Evolutionary conservation across 2,329 filamentous ascomycete genomes (phyloP), one percentile per base, ranked within the genome.

Genomic region (Tothia fuscella): DNA sequence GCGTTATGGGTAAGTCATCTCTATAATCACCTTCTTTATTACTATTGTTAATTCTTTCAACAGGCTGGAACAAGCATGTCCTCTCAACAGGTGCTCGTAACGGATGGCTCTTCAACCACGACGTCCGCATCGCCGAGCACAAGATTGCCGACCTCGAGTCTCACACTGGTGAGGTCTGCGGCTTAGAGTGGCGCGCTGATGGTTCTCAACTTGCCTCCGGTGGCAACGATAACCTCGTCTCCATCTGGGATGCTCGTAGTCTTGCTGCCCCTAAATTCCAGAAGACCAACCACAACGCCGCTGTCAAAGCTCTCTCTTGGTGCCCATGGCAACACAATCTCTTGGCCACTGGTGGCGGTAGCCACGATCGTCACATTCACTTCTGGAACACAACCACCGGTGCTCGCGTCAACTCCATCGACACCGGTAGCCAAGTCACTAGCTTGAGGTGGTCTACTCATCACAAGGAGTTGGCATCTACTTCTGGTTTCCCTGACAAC

Each of bases 381-480:
- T 98, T 98, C 76, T 98, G 91, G 91, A 98, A 98, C 74, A 93
- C 88, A 35, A 96, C 91, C 17, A 94, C 89, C 4, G 91, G 91
- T 47, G 89, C 91, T 41, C 84, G 91, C 53, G 88, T 93, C 68
- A 98, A 98, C 79, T 93, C 86, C 74, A 96, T 98, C 63, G 88
- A 96, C 62, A 96, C 91, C 30, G 91, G 91, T 47, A 94, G 87
- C 35, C 91, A 98, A 64, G 93, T 98, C 44, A 98, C 91, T 51
- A 91, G 83, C 53, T 76, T 98, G 44, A 81, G 87, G 55, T 98
- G 91, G 91, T 93, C 85, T 72, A 86, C 87, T 48, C 81, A 86
- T 64, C 93, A 96, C 74, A 88, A 91, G 52, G 91, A 98, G 73
- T 91, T 98, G 54, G 88, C 96, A 58, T 93, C 84, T 71, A 93